Conservation (phyloP, 305 asterid genomes). For the Fraxinus ornus region DNA sequence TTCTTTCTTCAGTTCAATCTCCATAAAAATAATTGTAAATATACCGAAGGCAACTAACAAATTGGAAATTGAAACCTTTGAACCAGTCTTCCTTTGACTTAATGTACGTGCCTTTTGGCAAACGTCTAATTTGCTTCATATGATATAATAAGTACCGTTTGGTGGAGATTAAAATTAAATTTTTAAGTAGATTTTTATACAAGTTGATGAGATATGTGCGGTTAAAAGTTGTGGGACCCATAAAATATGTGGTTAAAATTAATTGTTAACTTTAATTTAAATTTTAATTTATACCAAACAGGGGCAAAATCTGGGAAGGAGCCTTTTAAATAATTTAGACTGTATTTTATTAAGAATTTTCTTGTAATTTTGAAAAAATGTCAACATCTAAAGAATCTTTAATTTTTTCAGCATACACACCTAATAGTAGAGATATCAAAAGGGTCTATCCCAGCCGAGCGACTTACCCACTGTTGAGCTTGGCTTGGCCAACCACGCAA, state of each 20-base stretch:
- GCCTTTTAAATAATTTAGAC: slow-evolving; percentile 23
- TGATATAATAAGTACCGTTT: not conserved
- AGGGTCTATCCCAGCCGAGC: not conserved
- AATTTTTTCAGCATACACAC: slow-evolving; percentile 33
- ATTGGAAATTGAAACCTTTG: slow-evolving; percentile 41
- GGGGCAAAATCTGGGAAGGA: slow-evolving; percentile 21
- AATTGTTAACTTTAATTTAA: too few species aligned
- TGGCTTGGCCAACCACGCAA: not conserved
- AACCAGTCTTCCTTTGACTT: slow-evolving; percentile 49
- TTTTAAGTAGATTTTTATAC: too few species aligned
- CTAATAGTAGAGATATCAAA: slow-evolving; percentile 29
- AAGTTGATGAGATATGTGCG: too few species aligned
- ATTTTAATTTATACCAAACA: too few species aligned
- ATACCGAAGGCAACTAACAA: not conserved
- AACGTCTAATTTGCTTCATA: slow-evolving; percentile 9
- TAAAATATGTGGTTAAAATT: too few species aligned
- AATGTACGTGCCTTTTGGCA: slow-evolving; percentile 2
- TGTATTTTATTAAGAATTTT: not conserved
- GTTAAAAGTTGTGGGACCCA: too few species aligned
- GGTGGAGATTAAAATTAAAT: too few species aligned
- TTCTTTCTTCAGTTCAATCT: not conserved
- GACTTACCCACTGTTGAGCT: not conserved
- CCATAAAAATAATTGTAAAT: not conserved
- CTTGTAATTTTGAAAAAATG: slow-evolving; percentile 16
- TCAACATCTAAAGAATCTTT: slow-evolving; percentile 50